Evolutionary conservation across 2,329 filamentous ascomycete genomes (phyloP).

Genomic region (Aspergillus piperis): DNA sequence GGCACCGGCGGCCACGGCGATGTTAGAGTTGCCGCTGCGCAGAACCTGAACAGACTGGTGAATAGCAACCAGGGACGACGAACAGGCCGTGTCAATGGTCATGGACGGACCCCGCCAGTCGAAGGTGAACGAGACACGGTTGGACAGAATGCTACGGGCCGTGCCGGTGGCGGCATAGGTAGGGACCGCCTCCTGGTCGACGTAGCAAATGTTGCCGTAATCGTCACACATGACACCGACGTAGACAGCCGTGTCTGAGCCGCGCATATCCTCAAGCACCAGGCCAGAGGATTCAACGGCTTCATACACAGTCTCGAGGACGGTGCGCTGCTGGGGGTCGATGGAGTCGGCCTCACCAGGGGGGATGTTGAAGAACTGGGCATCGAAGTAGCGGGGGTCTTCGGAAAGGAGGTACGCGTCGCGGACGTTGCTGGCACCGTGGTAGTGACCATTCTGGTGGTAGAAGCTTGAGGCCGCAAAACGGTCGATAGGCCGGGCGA

Average conservation of each 20-base stretch:
- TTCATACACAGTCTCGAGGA: conserved; percentile 45
- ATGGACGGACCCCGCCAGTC: conserved; percentile 38
- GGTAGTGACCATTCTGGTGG: not conserved
- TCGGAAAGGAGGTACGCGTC: not conserved
- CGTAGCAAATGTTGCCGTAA: conserved; percentile 19
- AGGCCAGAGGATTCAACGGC: conserved; percentile 27
- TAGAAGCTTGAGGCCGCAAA: not conserved
- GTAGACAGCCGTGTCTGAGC: conserved; percentile 28
- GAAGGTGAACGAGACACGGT: conserved; percentile 39
- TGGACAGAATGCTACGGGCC: conserved; percentile 34
- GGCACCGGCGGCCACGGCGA: conserved; percentile 29
- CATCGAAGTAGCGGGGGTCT: conserved; percentile 20
- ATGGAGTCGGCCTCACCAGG: conserved; percentile 34
- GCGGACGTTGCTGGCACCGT: not conserved
- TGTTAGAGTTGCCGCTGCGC: not conserved
- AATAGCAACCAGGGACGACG: conserved; percentile 33
- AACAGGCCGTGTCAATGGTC: conserved; percentile 47
- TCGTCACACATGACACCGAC: conserved; percentile 20
- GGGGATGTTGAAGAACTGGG: conserved; percentile 27
- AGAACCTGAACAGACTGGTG: conserved; percentile 20
- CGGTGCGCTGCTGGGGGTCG: conserved; percentile 29
- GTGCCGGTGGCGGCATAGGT: conserved; percentile 22
- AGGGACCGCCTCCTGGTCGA: conserved; percentile 19
- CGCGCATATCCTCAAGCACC: conserved; percentile 19
- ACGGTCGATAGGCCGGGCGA: not conserved